Evolutionary conservation across 2,329 filamentous ascomycete genomes (phyloP), one percentile per base, ranked within the genome.

Genomic region (Coleophoma eucalyptorum): DNA sequence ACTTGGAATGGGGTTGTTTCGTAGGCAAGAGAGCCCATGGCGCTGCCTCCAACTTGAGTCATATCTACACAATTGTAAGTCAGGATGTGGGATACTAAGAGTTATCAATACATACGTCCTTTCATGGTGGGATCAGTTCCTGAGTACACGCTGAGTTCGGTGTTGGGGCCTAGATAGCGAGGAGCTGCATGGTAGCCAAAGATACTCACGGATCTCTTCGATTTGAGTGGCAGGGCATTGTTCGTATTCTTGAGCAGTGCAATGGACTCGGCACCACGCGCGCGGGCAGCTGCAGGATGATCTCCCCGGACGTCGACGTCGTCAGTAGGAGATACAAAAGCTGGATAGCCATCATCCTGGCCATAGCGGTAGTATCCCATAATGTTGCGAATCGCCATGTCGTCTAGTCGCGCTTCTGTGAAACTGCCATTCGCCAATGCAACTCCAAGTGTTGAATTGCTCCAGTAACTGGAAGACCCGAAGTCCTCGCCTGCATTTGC

Each of bases 191-290:
- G 72, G 74, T 83, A 72, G 58, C 87, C 70, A 72, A 83, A 76
- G 62, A 86, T 67, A 60, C 81, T 77, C 72, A 86, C 56, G 66
- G 80, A 74, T 48, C 70, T 68, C 5, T 72, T 83, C 50, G 74
- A 73, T 49, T 76, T 78, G 47, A 93, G 74, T 0, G 89, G 89
- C 6, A 93, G 70, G 0, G 77, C 72, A 7, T 74, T 74, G 43
- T 77, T 74, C 3, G 70, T 71, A 66, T 95, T 94, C 73, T 95
- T 95, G 48, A 95, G 73, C 1, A 95, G 74, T 21, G 92, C 87
- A 46, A 87, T 89, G 4, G 81, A 84, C 53, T 77, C 70, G 38
- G 76, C 76, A 5, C 79, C 83, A 38, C 86, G 71, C 45, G 75
- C 66, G 32, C 82, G 76, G 12, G 79, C 80, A 2, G 83, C 61